These are phyloP conservation scores for Paramecium tetraurelia DNA, from an alignment of 73 alveolate genomes.

Conservation along the genomic window DNA sequence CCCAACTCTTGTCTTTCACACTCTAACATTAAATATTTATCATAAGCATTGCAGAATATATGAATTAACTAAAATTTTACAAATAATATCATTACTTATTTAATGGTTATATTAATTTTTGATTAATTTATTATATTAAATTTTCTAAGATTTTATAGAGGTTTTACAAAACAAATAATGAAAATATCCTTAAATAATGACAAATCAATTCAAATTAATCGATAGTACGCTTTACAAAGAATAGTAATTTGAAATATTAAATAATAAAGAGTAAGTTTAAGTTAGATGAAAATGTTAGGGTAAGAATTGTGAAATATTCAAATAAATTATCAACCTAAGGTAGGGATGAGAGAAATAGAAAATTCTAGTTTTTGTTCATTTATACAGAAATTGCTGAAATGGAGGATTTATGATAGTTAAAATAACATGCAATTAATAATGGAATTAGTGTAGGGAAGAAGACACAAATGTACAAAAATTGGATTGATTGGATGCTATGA, in stretches of 20 bases:
- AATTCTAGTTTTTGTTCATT: neutral
- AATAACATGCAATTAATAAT: neutral
- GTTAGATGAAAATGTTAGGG: neutral
- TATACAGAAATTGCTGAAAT: neutral
- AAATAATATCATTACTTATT: too few relatives aligned
- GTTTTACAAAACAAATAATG: too few relatives aligned
- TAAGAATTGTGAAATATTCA: neutral
- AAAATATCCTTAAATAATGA: neutral
- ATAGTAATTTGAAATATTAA: neutral
- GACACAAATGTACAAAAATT: neutral
- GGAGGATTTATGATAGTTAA: neutral
- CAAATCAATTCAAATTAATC: neutral
- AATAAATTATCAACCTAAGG: neutral
- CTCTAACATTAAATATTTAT: too few relatives aligned
- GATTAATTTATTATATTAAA: too few relatives aligned
- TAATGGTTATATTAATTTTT: neutral
- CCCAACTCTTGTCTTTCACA: neutral
- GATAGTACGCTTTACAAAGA: neutral
- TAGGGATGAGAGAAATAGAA: neutral
- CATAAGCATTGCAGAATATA: neutral
- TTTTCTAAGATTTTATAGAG: neutral
- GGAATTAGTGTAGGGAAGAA: neutral
- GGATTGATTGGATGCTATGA: neutral
- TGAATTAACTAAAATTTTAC: neutral
- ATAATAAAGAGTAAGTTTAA: neutral